phyloP scores from a whole-genome alignment of 768 basidiomycete species.

The Tylopilus subfusipes region DNA sequence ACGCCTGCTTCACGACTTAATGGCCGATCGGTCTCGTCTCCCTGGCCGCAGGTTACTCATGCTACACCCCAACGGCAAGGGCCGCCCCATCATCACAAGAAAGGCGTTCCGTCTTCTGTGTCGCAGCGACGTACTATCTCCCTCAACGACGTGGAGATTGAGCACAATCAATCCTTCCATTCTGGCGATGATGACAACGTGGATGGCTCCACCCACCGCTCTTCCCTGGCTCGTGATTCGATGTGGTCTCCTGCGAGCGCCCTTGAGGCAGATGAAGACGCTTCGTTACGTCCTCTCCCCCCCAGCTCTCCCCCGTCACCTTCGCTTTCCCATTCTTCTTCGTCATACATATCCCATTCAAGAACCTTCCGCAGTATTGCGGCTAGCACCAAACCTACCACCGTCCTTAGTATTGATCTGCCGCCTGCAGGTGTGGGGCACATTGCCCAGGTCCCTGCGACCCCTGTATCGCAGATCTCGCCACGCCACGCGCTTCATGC shows the following conservation, averaged over 20 bases:
- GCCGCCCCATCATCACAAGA: slow-evolving; percentile 14
- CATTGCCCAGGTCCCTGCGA: slow-evolving; percentile 80
- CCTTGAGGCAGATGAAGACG: slow-evolving; percentile 90
- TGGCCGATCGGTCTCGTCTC: slow-evolving; percentile 30
- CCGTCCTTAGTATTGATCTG: slow-evolving; percentile 84
- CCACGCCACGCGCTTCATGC: slow-evolving; percentile 55
- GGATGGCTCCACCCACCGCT: slow-evolving; percentile 49
- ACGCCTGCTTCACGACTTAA: slow-evolving; percentile 18
- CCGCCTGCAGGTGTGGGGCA: slow-evolving; percentile 81
- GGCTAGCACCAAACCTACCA: slow-evolving; percentile 93
- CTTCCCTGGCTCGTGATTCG: slow-evolving; percentile 67
- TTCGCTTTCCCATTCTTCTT: slow-evolving; percentile 78
- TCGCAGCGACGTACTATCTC: slow-evolving; percentile 59
- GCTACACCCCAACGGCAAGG: slow-evolving; percentile 28
- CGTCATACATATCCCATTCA: slow-evolving; percentile 77
- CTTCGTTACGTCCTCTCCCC: slow-evolving; percentile 84
- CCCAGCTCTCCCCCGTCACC: slow-evolving; percentile 87
- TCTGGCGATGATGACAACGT: slow-evolving; percentile 38
- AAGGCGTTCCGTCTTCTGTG: slow-evolving; percentile 18
- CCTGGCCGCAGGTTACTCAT: slow-evolving; percentile 21
- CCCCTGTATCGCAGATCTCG: slow-evolving; percentile 50
- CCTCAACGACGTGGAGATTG: slow-evolving; percentile 55
- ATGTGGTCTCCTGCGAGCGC: slow-evolving; percentile 75
- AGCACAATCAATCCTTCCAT: slow-evolving; percentile 35
- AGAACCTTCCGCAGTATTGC: slow-evolving; percentile 79